A percentile compares a stretch with the other conserved stretches of the same genome.
phyloP scores from a whole-genome alignment of 2,329 filamentous ascomycete species.

The Hypoxylon sp. region DNA sequence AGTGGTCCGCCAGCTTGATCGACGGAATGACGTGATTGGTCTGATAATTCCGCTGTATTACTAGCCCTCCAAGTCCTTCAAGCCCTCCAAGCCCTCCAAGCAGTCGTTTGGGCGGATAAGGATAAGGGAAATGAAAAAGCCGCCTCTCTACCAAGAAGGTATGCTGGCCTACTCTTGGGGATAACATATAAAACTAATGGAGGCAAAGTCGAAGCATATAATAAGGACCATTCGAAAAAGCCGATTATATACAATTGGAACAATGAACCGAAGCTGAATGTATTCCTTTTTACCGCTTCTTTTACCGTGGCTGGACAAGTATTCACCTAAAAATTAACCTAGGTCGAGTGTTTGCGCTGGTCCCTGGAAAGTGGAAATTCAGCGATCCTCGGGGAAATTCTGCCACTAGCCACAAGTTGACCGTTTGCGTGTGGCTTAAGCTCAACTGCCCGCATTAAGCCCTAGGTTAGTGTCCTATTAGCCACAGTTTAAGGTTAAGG shows the following conservation, averaged over 20 bases:
- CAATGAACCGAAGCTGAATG: not conserved
- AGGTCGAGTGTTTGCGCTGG: slow-evolving; percentile 22
- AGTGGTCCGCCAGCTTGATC: slow-evolving; percentile 50
- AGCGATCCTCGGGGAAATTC: slow-evolving; percentile 18
- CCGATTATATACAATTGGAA: not conserved
- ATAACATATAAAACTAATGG: slow-evolving; percentile 10
- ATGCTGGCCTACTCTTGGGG: slow-evolving; percentile 37
- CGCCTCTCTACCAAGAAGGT: slow-evolving; percentile 38
- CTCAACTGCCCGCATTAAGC: not conserved
- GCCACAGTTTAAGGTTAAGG: not conserved
- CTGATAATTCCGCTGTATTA: slow-evolving; percentile 39
- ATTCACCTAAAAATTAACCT: slow-evolving; percentile 9
- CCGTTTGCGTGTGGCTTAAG: slow-evolving; percentile 16
- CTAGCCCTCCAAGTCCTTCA: slow-evolving; percentile 1
- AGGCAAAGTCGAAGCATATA: not conserved
- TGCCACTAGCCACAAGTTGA: slow-evolving; percentile 8
- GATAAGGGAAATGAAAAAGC: slow-evolving; percentile 26
- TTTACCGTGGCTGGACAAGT: slow-evolving; percentile 23
- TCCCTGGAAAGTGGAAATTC: slow-evolving; percentile 11
- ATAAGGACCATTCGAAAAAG: slow-evolving; percentile 8
- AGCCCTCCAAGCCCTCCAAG: slow-evolving; percentile 37
- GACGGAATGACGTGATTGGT: slow-evolving; percentile 53
- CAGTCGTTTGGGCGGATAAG: slow-evolving; percentile 29
- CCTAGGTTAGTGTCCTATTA: slow-evolving; percentile 2
- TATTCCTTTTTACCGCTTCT: slow-evolving; percentile 21